phyloP scores from a whole-genome alignment of 306 rosid species.

The Clitoria ternatea region DNA sequence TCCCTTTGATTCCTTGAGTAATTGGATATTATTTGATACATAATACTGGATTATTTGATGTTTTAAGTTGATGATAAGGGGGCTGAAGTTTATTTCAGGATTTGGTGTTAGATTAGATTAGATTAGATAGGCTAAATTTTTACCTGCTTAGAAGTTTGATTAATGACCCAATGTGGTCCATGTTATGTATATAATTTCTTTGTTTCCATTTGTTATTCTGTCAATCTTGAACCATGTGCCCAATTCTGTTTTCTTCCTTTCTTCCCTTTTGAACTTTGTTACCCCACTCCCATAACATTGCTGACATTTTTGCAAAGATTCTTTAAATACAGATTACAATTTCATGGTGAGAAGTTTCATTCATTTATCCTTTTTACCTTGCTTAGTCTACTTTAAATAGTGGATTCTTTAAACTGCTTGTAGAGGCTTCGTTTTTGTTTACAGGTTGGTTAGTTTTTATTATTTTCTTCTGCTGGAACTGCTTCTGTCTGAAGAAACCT shows the following conservation, averaged over 20 bases:
- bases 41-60: not conserved
- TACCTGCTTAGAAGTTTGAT: not conserved
- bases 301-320: not conserved
- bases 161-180: not conserved
- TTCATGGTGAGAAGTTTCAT: not conserved
- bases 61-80: not conserved
- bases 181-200: not conserved
- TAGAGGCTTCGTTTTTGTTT: not conserved
- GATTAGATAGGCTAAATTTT: not conserved
- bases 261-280: not conserved
- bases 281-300: not conserved
- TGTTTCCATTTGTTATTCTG: not conserved
- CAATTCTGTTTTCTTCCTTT: not conserved
- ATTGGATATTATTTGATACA: not conserved
- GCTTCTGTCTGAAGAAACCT: conserved; percentile 4
- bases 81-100: not conserved
- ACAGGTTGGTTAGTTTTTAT: not conserved
- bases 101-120: not conserved
- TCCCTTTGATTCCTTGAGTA: not conserved
- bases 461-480: not conserved
- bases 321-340: not conserved
- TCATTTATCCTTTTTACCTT: not conserved
- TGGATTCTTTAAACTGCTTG: too few species aligned
- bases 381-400: too few species aligned
- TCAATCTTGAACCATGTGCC: not conserved